Base-by-base conservation (phyloP, 1,139 yeast species). In the Casaregolazyma suthepensis region DNA sequence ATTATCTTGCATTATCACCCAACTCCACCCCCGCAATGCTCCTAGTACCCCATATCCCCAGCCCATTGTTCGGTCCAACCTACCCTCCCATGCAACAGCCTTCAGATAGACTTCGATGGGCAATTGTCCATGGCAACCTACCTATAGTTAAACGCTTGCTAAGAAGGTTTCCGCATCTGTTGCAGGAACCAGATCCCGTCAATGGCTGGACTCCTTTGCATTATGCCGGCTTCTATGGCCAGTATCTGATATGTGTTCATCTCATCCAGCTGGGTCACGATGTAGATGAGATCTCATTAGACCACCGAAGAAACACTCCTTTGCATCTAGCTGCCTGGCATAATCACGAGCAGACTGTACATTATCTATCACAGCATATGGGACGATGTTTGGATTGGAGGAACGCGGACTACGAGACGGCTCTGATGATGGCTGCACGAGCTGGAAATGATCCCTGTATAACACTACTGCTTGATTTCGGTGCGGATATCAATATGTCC, bases 121-220 rank as follows among this genome's bases (percentile, higher is more conserved):
- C 96, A 9, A 79, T 91, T 17, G 75, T 78, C 5, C 78, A 79
- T 52, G 95, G 94, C 40, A 86, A 87, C 61, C 74, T 85, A 22
- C 77, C 84, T 26, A 85, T 87, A 26, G 93, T 87, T 40, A 79
- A 82, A 61, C 77, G 96, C 35, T 72, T 93, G 10, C 69, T 91
- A 15, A 75, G 78, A 52, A 75, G 94, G 50, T 87, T 79, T 63
- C 96, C 97, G 0, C 87, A 83, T 42, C 74, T 90, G 48, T 73
- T 94, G 70, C 82, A 85, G 54, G 88, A 90, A 65, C 76, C 82
- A 20, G 91, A 93, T 66, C 75, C 83, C 12, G 56, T 73, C 45
- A 82, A 85, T 61, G 98, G 98, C 0, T 91, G 97, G 97, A 78
- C 87, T 45, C 87, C 89, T 51, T 75, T 91, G 49, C 98, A 91